These are phyloP conservation scores for Pilatotrama ljubarskyi DNA, from an alignment of 768 basidiomycete species.

Conservation along the genomic window DNA sequence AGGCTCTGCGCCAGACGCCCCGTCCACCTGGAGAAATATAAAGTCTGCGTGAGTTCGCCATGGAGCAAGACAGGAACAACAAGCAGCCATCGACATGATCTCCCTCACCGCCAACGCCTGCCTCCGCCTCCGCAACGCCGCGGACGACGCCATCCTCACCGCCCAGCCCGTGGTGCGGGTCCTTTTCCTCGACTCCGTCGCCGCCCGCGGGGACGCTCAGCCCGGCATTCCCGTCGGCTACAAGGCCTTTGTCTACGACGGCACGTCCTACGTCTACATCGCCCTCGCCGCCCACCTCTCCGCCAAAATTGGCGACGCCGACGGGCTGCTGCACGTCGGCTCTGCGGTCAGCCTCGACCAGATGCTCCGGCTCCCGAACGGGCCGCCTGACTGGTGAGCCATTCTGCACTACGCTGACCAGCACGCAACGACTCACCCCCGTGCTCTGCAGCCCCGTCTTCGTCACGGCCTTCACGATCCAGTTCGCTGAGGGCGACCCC, in stretches of 20 bases:
- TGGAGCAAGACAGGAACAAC: neutral
- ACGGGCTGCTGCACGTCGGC: neutral
- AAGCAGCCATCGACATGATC: neutral
- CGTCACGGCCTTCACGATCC: neutral
- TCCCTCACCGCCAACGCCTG: neutral
- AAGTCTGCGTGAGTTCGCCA: neutral
- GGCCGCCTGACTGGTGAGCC: neutral
- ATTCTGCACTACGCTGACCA: neutral
- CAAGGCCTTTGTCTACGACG: conserved; percentile 1
- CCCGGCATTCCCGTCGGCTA: neutral
- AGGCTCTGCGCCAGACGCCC: no score
- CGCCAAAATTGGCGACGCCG: neutral
- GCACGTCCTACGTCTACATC: neutral
- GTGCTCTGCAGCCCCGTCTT: neutral
- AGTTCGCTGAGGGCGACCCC: neutral
- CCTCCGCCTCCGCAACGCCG: neutral
- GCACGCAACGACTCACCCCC: neutral
- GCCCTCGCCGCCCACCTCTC: neutral
- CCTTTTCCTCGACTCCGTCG: neutral
- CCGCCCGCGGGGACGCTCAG: neutral
- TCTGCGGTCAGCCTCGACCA: neutral
- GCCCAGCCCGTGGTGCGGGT: conserved; percentile 4
- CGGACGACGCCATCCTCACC: neutral
- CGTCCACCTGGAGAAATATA: no score
- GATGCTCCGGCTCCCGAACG: neutral